These are phyloP conservation scores for Daldinia grandis DNA, from an alignment of 495 filamentous ascomycete genomes.

Conservation along the genomic window DNA sequence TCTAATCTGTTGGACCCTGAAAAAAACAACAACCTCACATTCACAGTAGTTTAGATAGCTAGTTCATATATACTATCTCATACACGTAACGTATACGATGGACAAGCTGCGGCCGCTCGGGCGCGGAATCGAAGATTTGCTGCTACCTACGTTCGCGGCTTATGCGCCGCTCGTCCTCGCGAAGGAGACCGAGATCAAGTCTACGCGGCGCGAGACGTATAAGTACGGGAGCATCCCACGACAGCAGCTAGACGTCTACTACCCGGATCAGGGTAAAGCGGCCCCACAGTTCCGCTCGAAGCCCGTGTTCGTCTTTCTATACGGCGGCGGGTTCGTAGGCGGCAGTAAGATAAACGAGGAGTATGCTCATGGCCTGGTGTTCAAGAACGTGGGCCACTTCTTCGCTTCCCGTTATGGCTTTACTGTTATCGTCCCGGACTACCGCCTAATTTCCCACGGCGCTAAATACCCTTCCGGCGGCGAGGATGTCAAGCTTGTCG, in stretches of 20 bases:
- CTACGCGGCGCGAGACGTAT: constrained; percentile 43
- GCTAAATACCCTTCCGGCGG: constrained; percentile 51
- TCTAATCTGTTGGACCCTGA: not conserved
- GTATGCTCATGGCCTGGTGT: constrained; percentile 45
- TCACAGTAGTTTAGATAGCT: too few relatives aligned
- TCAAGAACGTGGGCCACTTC: constrained; percentile 52
- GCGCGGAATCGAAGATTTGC: constrained; percentile 43
- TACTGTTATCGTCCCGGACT: constrained; percentile 53
- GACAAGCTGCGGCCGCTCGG: constrained; percentile 53
- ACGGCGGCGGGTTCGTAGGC: constrained; percentile 53
- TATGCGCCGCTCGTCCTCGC: constrained; percentile 47
- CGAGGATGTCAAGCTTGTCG: constrained; percentile 49
- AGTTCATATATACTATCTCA: not conserved
- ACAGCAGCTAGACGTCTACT: constrained; percentile 55
- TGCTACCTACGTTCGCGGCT: constrained; percentile 50
- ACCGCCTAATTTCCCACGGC: constrained; percentile 52
- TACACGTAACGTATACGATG: constrained; percentile 24
- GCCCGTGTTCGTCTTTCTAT: constrained; percentile 53
- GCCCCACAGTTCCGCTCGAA: constrained; percentile 21
- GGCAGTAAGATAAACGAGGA: constrained; percentile 46
- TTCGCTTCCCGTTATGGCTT: constrained; percentile 50
- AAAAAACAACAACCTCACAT: not conserved
- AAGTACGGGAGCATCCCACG: constrained; percentile 48
- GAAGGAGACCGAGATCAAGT: constrained; percentile 48
- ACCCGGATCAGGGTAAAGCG: constrained; percentile 23